Conservation (phyloP, 1,284 basidiomycete genomes). For the Xerocomus minutiporus region DNA sequence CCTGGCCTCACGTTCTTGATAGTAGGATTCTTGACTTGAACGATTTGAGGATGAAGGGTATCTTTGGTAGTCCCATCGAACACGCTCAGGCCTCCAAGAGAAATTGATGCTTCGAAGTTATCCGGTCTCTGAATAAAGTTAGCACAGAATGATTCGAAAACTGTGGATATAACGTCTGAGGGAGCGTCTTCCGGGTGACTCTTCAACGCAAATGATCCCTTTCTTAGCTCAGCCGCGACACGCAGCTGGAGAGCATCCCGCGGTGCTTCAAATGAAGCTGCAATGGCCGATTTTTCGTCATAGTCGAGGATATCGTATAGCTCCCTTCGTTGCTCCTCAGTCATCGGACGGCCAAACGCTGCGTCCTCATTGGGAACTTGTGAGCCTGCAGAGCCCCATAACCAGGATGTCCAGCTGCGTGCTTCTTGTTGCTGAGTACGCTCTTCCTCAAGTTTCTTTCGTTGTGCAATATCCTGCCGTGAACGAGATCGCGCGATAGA, state of each 20-base stretch:
- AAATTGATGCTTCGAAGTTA: constrained; percentile 75
- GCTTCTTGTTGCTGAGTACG: constrained; percentile 49
- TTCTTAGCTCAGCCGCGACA: constrained; percentile 76
- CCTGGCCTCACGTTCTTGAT: constrained; percentile 12
- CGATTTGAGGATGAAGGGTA: constrained; percentile 88
- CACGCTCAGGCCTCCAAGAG: constrained; percentile 85
- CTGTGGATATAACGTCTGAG: constrained; percentile 80
- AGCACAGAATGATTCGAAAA: constrained; percentile 88
- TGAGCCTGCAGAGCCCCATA: constrained; percentile 68
- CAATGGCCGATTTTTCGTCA: constrained; percentile 78
- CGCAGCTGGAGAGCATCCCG: constrained; percentile 81
- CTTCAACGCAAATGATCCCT: constrained; percentile 82
- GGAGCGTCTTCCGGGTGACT: constrained; percentile 59
- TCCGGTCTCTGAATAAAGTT: constrained; percentile 83
- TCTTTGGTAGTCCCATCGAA: constrained; percentile 86
- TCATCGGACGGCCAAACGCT: constrained; percentile 67
- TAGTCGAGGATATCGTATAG: constrained; percentile 94
- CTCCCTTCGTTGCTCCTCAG: constrained; percentile 89
- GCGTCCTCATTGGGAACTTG: constrained; percentile 43
- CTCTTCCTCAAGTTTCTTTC: constrained; percentile 68
- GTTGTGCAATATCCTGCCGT: constrained; percentile 77
- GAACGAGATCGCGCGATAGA: constrained; percentile 90
- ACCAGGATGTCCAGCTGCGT: constrained; percentile 77
- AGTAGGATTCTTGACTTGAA: constrained; percentile 74
- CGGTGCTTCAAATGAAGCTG: constrained; percentile 65